Conservation (phyloP, 75 land plant genomes). For the Cryptomeria japonica region DNA sequence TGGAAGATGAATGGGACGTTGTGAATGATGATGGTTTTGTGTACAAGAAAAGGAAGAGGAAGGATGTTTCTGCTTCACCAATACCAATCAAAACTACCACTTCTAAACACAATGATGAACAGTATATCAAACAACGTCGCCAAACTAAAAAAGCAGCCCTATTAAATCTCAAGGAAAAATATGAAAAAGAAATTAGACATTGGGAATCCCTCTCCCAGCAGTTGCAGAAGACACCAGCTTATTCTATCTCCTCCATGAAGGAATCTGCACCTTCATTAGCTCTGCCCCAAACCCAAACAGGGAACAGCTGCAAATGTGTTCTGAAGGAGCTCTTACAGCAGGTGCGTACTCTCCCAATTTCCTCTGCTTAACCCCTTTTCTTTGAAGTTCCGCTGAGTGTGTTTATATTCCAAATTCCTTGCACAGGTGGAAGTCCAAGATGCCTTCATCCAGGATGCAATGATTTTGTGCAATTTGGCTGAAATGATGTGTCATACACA, state of each 20-base stretch:
- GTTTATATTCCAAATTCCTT: not conserved
- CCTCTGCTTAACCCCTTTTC: not conserved
- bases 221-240: constrained; percentile 12
- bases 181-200: constrained; percentile 20
- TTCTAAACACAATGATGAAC: not conserved
- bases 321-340: not conserved
- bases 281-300: not conserved
- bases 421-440: constrained; percentile 39
- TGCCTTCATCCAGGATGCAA: constrained; percentile 17
- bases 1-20: constrained; percentile 44
- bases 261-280: not conserved
- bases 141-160: constrained; percentile 21
- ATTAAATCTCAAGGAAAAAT: constrained; percentile 18
- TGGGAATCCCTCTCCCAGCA: constrained; percentile 32
- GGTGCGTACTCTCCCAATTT: not conserved
- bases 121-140: not conserved
- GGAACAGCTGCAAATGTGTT: not conserved
- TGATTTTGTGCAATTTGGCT: constrained; percentile 26
- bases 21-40: constrained; percentile 43
- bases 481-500: constrained; percentile 27
- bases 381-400: not conserved
- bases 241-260: not conserved
- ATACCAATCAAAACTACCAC: not conserved
- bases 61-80: not conserved
- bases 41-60: constrained; percentile 40